A percentile compares a stretch with the other conserved stretches of the same genome.
phyloP scores from a whole-genome alignment of 1,284 basidiomycete species.

The Sphagnurus paluster region DNA sequence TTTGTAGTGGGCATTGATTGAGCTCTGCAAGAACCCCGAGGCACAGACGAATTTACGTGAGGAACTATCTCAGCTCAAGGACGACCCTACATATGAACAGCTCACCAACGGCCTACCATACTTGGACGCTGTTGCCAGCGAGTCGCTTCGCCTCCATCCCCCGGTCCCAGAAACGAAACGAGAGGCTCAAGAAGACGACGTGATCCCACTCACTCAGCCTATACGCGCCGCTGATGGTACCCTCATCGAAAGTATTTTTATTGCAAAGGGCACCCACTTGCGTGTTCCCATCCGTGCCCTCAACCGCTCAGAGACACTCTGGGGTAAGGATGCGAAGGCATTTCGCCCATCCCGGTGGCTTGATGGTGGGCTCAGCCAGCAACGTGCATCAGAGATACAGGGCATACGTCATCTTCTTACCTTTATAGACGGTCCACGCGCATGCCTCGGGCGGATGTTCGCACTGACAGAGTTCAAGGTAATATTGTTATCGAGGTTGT shows the following conservation, averaged over 20 bases:
- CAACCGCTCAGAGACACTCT: slow-evolving; percentile 47
- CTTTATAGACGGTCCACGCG: slow-evolving; percentile 47
- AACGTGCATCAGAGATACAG: slow-evolving; percentile 33
- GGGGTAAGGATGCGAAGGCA: slow-evolving; percentile 33
- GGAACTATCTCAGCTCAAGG: slow-evolving; percentile 39
- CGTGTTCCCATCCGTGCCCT: slow-evolving; percentile 39
- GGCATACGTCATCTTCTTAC: slow-evolving; percentile 43
- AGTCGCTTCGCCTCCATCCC: slow-evolving; percentile 43
- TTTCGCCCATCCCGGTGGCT: slow-evolving; percentile 36
- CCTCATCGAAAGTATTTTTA: slow-evolving; percentile 35
- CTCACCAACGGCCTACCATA: slow-evolving; percentile 45
- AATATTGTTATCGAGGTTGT: neutral
- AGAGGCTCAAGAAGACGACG: slow-evolving; percentile 48
- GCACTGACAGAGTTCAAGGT: slow-evolving; percentile 51
- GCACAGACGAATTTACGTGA: slow-evolving; percentile 50
- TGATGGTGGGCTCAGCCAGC: slow-evolving; percentile 19
- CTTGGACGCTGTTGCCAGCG: slow-evolving; percentile 56
- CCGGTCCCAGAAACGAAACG: slow-evolving; percentile 37
- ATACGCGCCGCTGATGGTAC: slow-evolving; percentile 36
- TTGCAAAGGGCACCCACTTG: slow-evolving; percentile 46
- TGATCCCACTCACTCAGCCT: slow-evolving; percentile 48
- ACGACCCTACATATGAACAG: slow-evolving; percentile 46
- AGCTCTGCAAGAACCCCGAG: slow-evolving; percentile 46
- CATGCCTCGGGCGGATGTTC: slow-evolving; percentile 44
- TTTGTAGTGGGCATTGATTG: slow-evolving; percentile 44